These are phyloP conservation scores for Cyberlindnera amylophila DNA, from an alignment of 805 yeast genomes.

Conservation along the genomic window DNA sequence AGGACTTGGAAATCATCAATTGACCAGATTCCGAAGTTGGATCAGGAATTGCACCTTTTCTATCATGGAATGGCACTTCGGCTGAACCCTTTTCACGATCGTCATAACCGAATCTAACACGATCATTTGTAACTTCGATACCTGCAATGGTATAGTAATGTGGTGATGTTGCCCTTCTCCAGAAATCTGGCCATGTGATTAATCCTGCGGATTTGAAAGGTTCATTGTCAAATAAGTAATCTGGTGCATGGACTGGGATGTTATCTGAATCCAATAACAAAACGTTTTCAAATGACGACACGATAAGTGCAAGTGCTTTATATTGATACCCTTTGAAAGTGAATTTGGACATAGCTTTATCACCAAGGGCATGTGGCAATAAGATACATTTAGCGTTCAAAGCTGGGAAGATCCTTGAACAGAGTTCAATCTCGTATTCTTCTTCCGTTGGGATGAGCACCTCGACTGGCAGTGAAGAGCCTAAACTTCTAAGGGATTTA, in stretches of 20 bases:
- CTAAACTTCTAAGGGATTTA: conserved; percentile 44
- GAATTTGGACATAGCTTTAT: conserved; percentile 45
- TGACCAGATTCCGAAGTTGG: conserved; percentile 66
- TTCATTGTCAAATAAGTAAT: conserved; percentile 50
- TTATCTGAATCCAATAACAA: conserved; percentile 70
- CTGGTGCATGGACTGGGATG: conserved; percentile 64
- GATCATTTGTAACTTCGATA: conserved; percentile 39
- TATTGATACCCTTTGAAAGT: conserved; percentile 59
- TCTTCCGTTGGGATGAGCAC: conserved; percentile 59
- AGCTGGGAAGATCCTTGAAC: conserved; percentile 57
- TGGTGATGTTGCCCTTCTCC: conserved; percentile 83
- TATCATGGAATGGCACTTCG: conserved; percentile 51
- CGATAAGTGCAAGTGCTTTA: conserved; percentile 64
- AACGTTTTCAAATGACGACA: conserved; percentile 73
- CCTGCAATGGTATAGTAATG: conserved; percentile 66
- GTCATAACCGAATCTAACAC: conserved; percentile 37
- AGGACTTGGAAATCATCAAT: conserved; percentile 49
- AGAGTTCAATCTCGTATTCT: conserved; percentile 67
- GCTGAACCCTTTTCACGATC: conserved; percentile 32
- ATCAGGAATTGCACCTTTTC: conserved; percentile 58
- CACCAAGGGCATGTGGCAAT: conserved; percentile 58
- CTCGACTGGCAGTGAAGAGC: conserved; percentile 62
- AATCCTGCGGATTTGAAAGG: conserved; percentile 51
- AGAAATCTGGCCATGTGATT: conserved; percentile 81
- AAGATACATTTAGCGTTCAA: conserved; percentile 64